Evolutionary conservation across 2,329 filamentous ascomycete species (phyloP), one percentile per base, ranked within the genome.

Genomic region (Hypoxylon sp.): DNA sequence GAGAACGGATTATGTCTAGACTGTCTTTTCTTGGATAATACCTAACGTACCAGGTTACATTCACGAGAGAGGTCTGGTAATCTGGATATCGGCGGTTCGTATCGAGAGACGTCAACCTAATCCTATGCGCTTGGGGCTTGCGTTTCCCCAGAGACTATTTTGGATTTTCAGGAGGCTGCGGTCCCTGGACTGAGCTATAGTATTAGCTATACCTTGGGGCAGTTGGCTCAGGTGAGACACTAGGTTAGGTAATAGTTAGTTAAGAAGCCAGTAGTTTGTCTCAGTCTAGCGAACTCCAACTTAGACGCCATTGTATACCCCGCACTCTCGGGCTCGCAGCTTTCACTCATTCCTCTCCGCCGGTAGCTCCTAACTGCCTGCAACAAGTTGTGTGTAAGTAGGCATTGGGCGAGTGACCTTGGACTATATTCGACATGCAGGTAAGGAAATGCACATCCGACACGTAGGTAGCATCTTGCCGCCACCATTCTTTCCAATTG

Each of bases 401-500:
- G 46, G 42, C 37, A 40, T 42, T 54, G 49, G 49, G 61, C 17
- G 37, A 42, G 37, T 42, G 37, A 42, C 44, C 40, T 17, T 27
- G 42, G 51, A 25, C 2, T 44, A 57, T 49, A 44, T 53, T 33
- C n/a, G 6, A 49, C 42, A 11, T 62, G 14, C 20, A 20, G 40
- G 40, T 17, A 56, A 25, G 31, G 40, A 48, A 48, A 17, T 37
- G 22, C 40, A 37, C 42, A 27, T 14, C 8, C 31, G 8, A n/a
- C 33, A 44, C 30, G 49, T n/a, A 61, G 57, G 57, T 48, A 17
- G 22, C 61, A 60, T 65, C 50, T 25, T 50, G 44, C 56, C 31
- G 11, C 49, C 46, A 48, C 33, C 58, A 14, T 50, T 46, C 56
- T 59, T 65, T 42, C 64, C 64, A 51, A 54, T 71, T 66, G 55